Evolutionary conservation across 768 basidiomycete genomes (phyloP), one percentile per base, ranked within the genome.

Genomic region (Amanita molliuscula): DNA sequence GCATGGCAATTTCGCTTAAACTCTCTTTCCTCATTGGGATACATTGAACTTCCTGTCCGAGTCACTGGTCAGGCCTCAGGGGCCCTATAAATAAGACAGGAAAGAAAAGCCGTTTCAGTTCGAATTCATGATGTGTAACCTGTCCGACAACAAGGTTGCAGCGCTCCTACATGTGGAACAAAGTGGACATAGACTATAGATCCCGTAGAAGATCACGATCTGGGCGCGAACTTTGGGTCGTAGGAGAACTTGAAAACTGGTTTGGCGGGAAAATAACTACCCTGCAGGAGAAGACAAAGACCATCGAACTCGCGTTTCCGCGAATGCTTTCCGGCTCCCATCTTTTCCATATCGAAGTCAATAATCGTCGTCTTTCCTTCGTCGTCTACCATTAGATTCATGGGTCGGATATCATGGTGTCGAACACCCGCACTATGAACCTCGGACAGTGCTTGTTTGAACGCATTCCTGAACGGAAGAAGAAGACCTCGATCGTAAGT

Each of bases 331-430:
- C 44, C 44, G 33, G 44, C 44, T 16, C 44, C 28, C 28, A 44
- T 33, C 44, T 44, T 44, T 18, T 34, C 34, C 47, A 23, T 36
- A 25, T 48, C 47, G 11, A 48, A 48, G 35, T 48, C 47, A 3
- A 36, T 37, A 6, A 48, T 36, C 13, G 26, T 26, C 15, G 35
- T 18, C 10, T 23, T 40, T 20, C 47, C 47, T 3, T 48, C 34
- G 1, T 16, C 21, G 20, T 48, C 25, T 6, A 48, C 23, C 35
- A 48, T 4, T 16, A 46, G n/a, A 28, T 46, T 46, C 21, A 13
- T 25, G 15, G 44, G 44, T 4, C 28, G 44, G 11, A 46, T 46
- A 31, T 46, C 44, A 18, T 36, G 23, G 29, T 46, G 44, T 10
- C 44, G 18, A 8, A 46, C 26, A 4, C 34, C 44, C 11, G 44